A percentile compares a stretch with the other conserved stretches of the same genome.
Conservation (phyloP, 2,329 filamentous ascomycete genomes). For the Gliomastix tumulicola region DNA sequence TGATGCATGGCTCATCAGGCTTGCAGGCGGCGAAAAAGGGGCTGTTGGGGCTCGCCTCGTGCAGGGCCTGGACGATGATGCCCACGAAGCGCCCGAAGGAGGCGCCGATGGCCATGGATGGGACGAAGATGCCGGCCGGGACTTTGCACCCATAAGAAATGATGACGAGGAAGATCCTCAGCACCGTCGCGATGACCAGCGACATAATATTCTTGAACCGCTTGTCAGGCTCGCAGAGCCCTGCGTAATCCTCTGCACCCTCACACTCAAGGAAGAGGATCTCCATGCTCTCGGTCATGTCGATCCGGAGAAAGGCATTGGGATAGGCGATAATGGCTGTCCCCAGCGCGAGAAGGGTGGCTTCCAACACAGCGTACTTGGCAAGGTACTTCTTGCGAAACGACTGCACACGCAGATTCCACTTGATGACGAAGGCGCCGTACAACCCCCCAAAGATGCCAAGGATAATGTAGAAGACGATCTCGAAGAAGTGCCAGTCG, state of each 20-base stretch:
- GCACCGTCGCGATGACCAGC: constrained; percentile 68
- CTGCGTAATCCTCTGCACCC: constrained; percentile 79
- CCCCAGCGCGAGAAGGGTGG: constrained; percentile 70
- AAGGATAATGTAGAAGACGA: constrained; percentile 85
- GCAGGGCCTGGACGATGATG: constrained; percentile 83
- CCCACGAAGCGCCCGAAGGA: constrained; percentile 92
- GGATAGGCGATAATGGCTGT: constrained; percentile 95
- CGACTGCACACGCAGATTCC: constrained; percentile 84
- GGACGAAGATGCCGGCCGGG: constrained; percentile 94
- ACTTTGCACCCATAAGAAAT: constrained; percentile 98
- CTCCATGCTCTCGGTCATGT: constrained; percentile 99
- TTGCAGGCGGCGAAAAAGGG: constrained; percentile 83
- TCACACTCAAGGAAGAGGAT: constrained; percentile 94
- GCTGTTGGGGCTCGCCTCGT: constrained; percentile 76
- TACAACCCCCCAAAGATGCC: constrained; percentile 93
- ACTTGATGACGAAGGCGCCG: constrained; percentile 94
- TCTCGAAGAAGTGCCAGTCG: constrained; percentile 96
- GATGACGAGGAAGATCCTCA: constrained; percentile 81
- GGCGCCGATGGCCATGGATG: constrained; percentile 94
- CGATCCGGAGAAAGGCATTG: constrained; percentile 89
- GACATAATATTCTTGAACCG: constrained; percentile 74
- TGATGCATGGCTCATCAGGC: constrained; percentile 92
- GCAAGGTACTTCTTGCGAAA: constrained; percentile 91
- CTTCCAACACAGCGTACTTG: constrained; percentile 79
- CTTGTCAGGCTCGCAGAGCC: constrained; percentile 74